Evolutionary conservation across 2,329 filamentous ascomycete genomes (phyloP).

Genomic region (Alternaria alternata): DNA sequence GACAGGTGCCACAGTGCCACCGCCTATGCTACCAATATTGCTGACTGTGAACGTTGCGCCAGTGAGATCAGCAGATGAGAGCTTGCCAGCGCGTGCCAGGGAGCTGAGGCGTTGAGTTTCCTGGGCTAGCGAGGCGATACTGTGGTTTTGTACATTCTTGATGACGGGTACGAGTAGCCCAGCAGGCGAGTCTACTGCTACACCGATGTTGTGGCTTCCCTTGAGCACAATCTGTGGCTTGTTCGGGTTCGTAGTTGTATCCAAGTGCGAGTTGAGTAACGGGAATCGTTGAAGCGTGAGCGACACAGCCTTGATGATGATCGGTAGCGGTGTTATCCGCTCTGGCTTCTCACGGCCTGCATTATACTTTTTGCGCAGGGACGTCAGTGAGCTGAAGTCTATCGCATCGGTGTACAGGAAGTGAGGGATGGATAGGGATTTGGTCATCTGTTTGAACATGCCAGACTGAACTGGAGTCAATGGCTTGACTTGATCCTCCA

Average conservation of each 20-base stretch:
- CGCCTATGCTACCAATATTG: conserved; percentile 95
- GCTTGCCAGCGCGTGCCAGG: conserved; percentile 76
- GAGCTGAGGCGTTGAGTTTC: conserved; percentile 78
- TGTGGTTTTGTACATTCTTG: conserved; percentile 79
- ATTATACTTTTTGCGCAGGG: conserved; percentile 79
- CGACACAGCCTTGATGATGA: conserved; percentile 95
- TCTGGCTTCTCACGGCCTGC: conserved; percentile 45
- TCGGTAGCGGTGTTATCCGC: conserved; percentile 86
- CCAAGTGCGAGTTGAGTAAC: conserved; percentile 85
- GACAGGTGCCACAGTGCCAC: conserved; percentile 88
- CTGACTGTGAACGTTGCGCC: conserved; percentile 95
- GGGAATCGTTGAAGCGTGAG: conserved; percentile 83
- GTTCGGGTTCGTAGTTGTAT: conserved; percentile 63
- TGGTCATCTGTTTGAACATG: conserved; percentile 99
- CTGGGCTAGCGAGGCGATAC: conserved; percentile 77
- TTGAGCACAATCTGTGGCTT: conserved; percentile 82
- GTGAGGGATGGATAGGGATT: conserved; percentile 88
- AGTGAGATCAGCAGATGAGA: conserved; percentile 76
- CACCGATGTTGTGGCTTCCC: conserved; percentile 89
- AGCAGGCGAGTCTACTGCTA: conserved; percentile 91
- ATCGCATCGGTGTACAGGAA: conserved; percentile 94
- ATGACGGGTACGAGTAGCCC: conserved; percentile 93
- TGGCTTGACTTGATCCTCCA: conserved; percentile 70
- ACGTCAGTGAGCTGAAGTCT: conserved; percentile 77
- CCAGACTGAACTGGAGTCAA: conserved; percentile 83